These are phyloP conservation scores for Russula griseocarnosa DNA, from an alignment of 768 basidiomycete genomes.

Conservation along the genomic window DNA sequence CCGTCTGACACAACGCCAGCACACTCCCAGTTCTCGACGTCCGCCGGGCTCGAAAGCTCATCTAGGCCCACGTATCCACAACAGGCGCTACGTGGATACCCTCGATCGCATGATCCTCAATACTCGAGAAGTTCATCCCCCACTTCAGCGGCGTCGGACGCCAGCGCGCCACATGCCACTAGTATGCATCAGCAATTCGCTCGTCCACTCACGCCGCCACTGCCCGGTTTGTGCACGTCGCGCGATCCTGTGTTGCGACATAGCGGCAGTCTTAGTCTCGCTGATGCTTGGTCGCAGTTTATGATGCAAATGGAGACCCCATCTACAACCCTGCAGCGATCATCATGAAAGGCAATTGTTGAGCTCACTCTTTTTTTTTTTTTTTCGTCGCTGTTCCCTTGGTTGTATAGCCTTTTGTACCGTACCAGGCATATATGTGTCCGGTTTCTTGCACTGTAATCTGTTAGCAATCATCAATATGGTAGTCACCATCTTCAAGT, in stretches of 20 bases:
- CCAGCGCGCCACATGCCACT: slow-evolving; percentile 6
- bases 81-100: neutral
- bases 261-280: slow-evolving; percentile 24
- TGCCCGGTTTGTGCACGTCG: neutral
- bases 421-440: neutral
- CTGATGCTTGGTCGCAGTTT: slow-evolving; percentile 24
- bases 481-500: neutral
- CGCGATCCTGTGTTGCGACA: slow-evolving; percentile 22
- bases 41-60: slow-evolving; percentile 1
- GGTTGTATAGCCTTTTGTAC: neutral
- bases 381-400: neutral
- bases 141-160: slow-evolving; percentile 1
- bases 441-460: neutral
- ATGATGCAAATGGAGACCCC: slow-evolving; percentile 21
- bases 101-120: neutral
- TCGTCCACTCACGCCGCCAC: slow-evolving; percentile 1
- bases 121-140: neutral
- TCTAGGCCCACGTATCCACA: neutral
- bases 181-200: neutral
- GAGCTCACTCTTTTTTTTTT: too few species aligned
- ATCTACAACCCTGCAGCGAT: neutral
- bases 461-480: neutral
- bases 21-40: neutral
- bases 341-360: neutral
- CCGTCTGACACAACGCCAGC: slow-evolving; percentile 2